These are phyloP conservation scores for Elsinoe necatrix DNA, from an alignment of 2,329 filamentous ascomycete genomes.

Conservation along the genomic window DNA sequence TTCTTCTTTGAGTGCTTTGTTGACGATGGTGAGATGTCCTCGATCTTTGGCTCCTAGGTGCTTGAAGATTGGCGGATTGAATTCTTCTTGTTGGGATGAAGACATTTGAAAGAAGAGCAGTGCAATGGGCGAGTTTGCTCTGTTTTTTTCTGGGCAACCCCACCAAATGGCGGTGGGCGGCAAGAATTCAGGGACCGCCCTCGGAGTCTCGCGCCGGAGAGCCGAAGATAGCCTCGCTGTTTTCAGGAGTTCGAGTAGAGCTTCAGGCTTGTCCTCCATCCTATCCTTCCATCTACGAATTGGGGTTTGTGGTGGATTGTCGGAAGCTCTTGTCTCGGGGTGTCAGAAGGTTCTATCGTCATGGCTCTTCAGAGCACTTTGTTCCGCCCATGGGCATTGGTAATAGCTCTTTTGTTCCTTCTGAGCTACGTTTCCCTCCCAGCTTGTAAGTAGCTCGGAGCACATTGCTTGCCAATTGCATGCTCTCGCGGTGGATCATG, in stretches of 20 bases:
- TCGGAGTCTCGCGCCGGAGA: neutral
- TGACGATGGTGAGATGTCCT: constrained; percentile 33
- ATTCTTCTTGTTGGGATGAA: constrained; percentile 16
- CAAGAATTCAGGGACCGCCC: neutral
- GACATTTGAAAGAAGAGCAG: constrained; percentile 13
- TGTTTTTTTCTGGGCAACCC: constrained; percentile 15
- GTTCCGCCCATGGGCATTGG: constrained; percentile 5
- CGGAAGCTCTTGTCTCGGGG: neutral
- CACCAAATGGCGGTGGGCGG: constrained; percentile 1
- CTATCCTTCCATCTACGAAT: neutral
- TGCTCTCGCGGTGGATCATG: neutral
- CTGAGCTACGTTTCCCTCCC: constrained; percentile 28
- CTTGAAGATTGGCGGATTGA: constrained; percentile 38
- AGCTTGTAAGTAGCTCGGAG: constrained; percentile 27
- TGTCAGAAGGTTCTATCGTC: too few relatives aligned
- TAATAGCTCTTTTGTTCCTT: constrained; percentile 25
- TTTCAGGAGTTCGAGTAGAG: neutral
- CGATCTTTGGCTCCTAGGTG: constrained; percentile 42
- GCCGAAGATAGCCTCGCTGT: neutral
- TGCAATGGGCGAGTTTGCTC: neutral
- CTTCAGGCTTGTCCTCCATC: neutral
- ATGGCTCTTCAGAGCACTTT: neutral
- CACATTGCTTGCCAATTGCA: neutral
- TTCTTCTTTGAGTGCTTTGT: constrained; percentile 24
- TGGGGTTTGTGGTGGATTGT: neutral